Conservation (phyloP, 2,329 filamentous ascomycete species). For the Sclerotinia glacialis region DNA sequence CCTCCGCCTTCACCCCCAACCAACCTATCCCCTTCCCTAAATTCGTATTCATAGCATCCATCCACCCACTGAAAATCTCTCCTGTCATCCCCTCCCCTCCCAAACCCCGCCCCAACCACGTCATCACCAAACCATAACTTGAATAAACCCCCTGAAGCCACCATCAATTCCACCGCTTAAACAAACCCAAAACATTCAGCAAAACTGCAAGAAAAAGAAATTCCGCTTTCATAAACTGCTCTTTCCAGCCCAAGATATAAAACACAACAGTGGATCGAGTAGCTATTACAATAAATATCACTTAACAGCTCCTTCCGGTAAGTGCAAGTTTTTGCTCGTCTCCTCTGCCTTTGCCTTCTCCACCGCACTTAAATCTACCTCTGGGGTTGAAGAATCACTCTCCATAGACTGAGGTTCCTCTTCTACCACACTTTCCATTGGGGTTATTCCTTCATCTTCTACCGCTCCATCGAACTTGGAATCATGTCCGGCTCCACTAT, state of each 20-base stretch:
- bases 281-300: background rate
- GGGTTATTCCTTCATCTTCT: slow-evolving; percentile 28
- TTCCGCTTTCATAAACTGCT: background rate
- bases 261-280: background rate
- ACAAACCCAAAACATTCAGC: background rate
- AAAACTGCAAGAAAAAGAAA: background rate
- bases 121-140: background rate
- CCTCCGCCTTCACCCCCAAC: background rate
- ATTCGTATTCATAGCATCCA: background rate
- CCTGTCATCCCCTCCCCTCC: background rate
- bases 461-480: slow-evolving; percentile 23
- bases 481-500: slow-evolving; percentile 57
- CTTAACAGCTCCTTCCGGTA: slow-evolving; percentile 19
- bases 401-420: slow-evolving; percentile 36
- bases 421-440: slow-evolving; percentile 39
- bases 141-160: slow-evolving; percentile 1
- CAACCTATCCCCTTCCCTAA: background rate
- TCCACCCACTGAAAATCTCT: background rate
- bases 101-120: too few species aligned
- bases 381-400: slow-evolving; percentile 27
- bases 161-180: background rate
- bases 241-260: background rate
- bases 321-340: slow-evolving; percentile 21
- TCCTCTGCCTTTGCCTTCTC: slow-evolving; percentile 17
- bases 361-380: slow-evolving; percentile 26